These are phyloP conservation scores for Trametes gibbosa DNA, from an alignment of 768 basidiomycete species.

Conservation along the genomic window DNA sequence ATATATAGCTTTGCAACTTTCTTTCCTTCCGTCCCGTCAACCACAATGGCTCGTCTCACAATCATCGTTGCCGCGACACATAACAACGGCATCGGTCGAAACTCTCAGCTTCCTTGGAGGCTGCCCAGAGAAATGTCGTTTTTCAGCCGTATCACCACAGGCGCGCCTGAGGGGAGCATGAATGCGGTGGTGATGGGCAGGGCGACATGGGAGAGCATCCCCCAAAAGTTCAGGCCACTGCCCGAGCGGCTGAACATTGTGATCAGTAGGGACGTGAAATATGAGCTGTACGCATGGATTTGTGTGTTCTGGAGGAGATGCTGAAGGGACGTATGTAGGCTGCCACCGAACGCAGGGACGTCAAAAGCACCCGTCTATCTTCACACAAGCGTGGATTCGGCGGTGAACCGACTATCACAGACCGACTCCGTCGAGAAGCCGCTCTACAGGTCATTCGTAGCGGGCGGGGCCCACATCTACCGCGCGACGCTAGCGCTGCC, in stretches of 20 bases:
- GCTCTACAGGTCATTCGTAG: constrained; percentile 71
- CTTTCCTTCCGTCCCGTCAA: background rate
- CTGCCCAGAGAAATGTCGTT: constrained; percentile 88
- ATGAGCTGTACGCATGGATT: constrained; percentile 54
- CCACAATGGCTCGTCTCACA: constrained; percentile 52
- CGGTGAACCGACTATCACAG: constrained; percentile 33
- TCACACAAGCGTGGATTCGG: constrained; percentile 42
- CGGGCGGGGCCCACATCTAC: constrained; percentile 91
- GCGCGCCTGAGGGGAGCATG: constrained; percentile 46
- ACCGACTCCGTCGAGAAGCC: constrained; percentile 19
- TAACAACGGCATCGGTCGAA: constrained; percentile 82
- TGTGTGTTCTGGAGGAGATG: background rate
- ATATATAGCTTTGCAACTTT: background rate
- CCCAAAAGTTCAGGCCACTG: constrained; percentile 78
- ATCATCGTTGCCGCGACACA: constrained; percentile 92
- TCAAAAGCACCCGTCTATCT: constrained; percentile 32
- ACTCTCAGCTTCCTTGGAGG: constrained; percentile 81
- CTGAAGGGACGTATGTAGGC: constrained; percentile 1
- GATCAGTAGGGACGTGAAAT: constrained; percentile 57
- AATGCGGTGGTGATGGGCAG: constrained; percentile 95
- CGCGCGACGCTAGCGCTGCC: constrained; percentile 51
- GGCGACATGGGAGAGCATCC: constrained; percentile 98
- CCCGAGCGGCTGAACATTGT: constrained; percentile 75
- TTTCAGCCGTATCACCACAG: constrained; percentile 78
- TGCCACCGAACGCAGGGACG: constrained; percentile 7